Percentiles rank a stretch among this genome's conserved stretches.
Conservation (phyloP, 495 filamentous ascomycete species). For the Penicillium daleae region DNA sequence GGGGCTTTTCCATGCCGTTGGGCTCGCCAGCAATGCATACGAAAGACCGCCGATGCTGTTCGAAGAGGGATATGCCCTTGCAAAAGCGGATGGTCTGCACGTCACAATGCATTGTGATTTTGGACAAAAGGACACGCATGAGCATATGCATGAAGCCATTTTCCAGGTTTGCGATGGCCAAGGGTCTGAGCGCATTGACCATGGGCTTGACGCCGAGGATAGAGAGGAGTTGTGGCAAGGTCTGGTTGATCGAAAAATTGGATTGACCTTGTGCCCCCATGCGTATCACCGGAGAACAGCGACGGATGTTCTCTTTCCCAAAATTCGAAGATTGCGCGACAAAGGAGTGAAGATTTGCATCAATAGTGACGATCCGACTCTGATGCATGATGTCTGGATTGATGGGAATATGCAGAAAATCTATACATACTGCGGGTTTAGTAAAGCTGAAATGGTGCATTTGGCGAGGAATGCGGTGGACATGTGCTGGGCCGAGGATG, state of each 20-base stretch:
- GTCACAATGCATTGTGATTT: conserved; percentile 52
- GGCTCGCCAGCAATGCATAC: conserved; percentile 47
- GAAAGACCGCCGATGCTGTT: conserved; percentile 44
- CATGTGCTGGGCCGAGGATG: conserved; percentile 43
- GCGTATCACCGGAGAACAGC: conserved; percentile 45
- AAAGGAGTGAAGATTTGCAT: conserved; percentile 41
- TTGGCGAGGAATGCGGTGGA: conserved; percentile 43
- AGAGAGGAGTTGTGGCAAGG: conserved; percentile 34
- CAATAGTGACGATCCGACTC: conserved; percentile 47
- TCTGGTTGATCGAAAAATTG: conserved; percentile 35
- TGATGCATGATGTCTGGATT: conserved; percentile 51
- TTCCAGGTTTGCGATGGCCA: conserved; percentile 33
- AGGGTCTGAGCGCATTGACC: conserved; percentile 45
- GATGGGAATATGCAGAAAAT: conserved; percentile 47
- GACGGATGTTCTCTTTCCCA: conserved; percentile 42
- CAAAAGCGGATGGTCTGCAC: conserved; percentile 40
- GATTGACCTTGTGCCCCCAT: conserved; percentile 48
- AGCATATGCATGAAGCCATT: conserved; percentile 41
- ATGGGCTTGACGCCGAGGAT: conserved; percentile 45
- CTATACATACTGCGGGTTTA: conserved; percentile 37
- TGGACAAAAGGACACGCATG: conserved; percentile 43
- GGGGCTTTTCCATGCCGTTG: conserved; percentile 45
- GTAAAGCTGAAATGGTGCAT: conserved; percentile 39
- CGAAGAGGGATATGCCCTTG: conserved; percentile 38
- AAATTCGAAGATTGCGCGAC: conserved; percentile 41